Conservation (phyloP, 169 alveolate genomes). For the Eimeria praecox region DNA sequence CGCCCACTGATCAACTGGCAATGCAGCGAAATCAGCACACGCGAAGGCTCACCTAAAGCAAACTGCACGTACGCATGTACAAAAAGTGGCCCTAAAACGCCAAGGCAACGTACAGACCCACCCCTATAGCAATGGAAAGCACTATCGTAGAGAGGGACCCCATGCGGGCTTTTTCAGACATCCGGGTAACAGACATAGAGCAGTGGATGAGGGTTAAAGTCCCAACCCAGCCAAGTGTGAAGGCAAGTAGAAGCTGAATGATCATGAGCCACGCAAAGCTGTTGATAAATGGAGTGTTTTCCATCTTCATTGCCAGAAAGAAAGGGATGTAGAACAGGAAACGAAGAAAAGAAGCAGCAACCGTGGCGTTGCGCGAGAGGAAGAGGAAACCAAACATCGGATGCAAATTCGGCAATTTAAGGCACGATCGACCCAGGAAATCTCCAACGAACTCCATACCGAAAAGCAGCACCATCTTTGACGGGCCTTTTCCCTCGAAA, state of each 20-base stretch:
- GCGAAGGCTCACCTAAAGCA: neutral
- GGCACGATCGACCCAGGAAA: conserved; percentile 63
- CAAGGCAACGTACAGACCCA: conserved; percentile 50
- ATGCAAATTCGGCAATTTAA: conserved; percentile 11
- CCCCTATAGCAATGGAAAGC: conserved; percentile 47
- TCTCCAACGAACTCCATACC: conserved; percentile 71
- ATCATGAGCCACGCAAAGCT: conserved; percentile 51
- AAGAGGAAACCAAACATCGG: conserved; percentile 38
- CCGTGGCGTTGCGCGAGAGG: conserved; percentile 60
- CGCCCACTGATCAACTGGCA: neutral
- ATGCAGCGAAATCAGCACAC: neutral
- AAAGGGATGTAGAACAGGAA: conserved; percentile 63
- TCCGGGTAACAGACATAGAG: conserved; percentile 60
- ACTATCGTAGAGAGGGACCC: conserved; percentile 40
- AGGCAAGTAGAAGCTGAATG: conserved; percentile 36
- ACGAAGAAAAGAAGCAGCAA: conserved; percentile 40
- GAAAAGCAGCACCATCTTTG: conserved; percentile 40
- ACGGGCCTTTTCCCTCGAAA: conserved; percentile 34
- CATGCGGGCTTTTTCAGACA: conserved; percentile 72
- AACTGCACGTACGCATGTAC: neutral
- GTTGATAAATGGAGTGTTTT: conserved; percentile 54
- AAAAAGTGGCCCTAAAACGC: conserved; percentile 14
- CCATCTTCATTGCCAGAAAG: conserved; percentile 54
- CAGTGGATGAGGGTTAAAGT: conserved; percentile 61
- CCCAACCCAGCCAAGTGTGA: conserved; percentile 77